Evolutionary conservation across 228 moss, liverwort and hornwort genomes (phyloP).

Genomic region (Sphagnum fallax): DNA sequence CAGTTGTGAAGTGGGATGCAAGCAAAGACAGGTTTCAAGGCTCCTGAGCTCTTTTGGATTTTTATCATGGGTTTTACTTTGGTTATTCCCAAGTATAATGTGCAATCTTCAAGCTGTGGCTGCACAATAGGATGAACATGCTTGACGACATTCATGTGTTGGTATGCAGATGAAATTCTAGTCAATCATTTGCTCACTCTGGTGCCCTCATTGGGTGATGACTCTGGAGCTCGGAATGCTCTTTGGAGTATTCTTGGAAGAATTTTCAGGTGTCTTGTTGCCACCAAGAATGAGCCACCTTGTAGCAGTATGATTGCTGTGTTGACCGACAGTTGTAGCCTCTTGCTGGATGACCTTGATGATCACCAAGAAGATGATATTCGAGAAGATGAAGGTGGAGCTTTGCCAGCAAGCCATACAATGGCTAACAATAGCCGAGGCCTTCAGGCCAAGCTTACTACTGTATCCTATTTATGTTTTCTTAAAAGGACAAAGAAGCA

Average conservation of each 20-base stretch:
- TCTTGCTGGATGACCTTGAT: slow-evolving; percentile 72
- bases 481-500: not conserved
- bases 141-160: not conserved
- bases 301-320: slow-evolving; percentile 30
- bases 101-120: no score
- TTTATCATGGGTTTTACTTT: no score
- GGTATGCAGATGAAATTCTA: slow-evolving; percentile 49
- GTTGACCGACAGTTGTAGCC: slow-evolving; percentile 65
- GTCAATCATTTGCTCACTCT: slow-evolving; percentile 53
- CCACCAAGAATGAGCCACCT: slow-evolving; percentile 20
- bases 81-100: no score
- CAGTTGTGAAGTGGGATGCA: no score
- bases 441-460: slow-evolving; percentile 67
- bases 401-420: slow-evolving; percentile 29
- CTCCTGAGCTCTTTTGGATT: no score
- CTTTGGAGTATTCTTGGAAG: slow-evolving; percentile 82
- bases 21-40: no score
- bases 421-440: slow-evolving; percentile 53
- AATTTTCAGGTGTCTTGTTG: slow-evolving; percentile 44
- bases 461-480: slow-evolving; percentile 41
- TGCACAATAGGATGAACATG: no score
- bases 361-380: slow-evolving; percentile 69
- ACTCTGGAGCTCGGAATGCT: slow-evolving; percentile 87
- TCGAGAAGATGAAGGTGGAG: slow-evolving; percentile 59
- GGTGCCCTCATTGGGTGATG: slow-evolving; percentile 68